A percentile compares a stretch with the other conserved stretches of the same genome.
Evolutionary conservation across 805 yeast genomes (phyloP).

Genomic region (Candida pini): DNA sequence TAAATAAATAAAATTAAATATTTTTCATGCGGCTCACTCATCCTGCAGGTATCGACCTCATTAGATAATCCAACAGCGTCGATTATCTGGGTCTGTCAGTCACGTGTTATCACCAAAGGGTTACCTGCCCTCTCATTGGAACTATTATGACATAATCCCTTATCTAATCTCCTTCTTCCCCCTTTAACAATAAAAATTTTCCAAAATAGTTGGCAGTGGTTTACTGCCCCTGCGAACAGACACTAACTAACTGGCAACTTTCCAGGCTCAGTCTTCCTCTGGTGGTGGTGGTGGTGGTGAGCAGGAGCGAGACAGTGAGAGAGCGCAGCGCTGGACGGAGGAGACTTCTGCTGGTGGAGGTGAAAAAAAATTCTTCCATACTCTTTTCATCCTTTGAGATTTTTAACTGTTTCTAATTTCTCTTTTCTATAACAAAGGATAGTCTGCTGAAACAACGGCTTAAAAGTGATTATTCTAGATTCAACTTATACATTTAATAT

Average conservation of each 20-base stretch:
- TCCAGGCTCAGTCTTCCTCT: too few species aligned
- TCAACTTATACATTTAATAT: slow-evolving; percentile 8
- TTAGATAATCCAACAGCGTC: not conserved
- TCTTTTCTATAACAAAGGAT: slow-evolving; percentile 47
- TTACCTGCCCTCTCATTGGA: not conserved
- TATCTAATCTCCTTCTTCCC: too few species aligned
- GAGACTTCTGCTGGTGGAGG: too few species aligned
- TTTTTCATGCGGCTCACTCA: slow-evolving; percentile 1
- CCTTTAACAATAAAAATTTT: too few species aligned
- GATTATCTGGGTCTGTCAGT: not conserved
- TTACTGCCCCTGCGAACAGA: too few species aligned
- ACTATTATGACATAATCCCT: too few species aligned
- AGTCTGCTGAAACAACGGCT: slow-evolving; percentile 67
- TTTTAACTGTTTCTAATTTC: not conserved
- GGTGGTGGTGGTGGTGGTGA: too few species aligned
- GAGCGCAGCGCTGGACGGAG: too few species aligned
- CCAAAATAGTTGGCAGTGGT: too few species aligned
- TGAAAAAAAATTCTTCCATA: too few species aligned
- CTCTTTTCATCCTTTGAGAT: not conserved
- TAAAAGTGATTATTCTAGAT: slow-evolving; percentile 72
- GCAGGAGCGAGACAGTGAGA: too few species aligned
- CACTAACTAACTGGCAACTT: too few species aligned
- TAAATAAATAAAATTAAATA: not conserved
- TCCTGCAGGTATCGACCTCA: not conserved
- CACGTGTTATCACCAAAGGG: not conserved